phyloP scores from a whole-genome alignment of 352 stramenopile species.

The Phytophthora gonapodyides region DNA sequence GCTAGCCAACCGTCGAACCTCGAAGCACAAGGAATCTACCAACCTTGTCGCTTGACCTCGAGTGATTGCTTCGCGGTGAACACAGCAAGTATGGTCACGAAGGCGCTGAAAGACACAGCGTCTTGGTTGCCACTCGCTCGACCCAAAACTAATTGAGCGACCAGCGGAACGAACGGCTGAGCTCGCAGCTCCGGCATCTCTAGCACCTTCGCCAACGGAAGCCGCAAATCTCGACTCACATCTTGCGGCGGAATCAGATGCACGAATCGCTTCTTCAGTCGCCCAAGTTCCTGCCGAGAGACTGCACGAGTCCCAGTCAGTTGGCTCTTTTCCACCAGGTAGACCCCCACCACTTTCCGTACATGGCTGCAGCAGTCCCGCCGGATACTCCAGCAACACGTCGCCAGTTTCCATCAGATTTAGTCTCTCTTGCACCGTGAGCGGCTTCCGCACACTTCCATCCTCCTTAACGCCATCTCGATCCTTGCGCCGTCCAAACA shows the following conservation, averaged over 20 bases:
- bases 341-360: constrained; percentile 7
- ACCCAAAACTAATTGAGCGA: constrained; percentile 21
- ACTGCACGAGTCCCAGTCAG: constrained; percentile 25
- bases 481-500: constrained; percentile 25
- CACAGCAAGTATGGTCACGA: constrained; percentile 40
- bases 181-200: constrained; percentile 45
- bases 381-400: constrained; percentile 20
- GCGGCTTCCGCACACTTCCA: not conserved
- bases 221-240: constrained; percentile 8
- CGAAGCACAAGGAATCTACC: not conserved
- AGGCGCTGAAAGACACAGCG: constrained; percentile 29
- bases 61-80: constrained; percentile 49
- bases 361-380: constrained; percentile 44
- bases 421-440: constrained; percentile 27
- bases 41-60: constrained; percentile 39
- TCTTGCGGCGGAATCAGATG: constrained; percentile 29
- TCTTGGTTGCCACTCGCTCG: not conserved
- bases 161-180: constrained; percentile 27
- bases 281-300: constrained; percentile 44
- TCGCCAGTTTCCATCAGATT: constrained; percentile 19
- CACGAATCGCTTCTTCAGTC: constrained; percentile 50
- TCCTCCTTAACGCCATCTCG: not conserved
- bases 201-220: constrained; percentile 18
- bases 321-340: too few species aligned
- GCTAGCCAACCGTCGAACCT: not conserved